Percentiles rank a stretch among this genome's conserved stretches.
Evolutionary conservation across 768 basidiomycete genomes (phyloP).

Genomic region (Podaxis sp.): DNA sequence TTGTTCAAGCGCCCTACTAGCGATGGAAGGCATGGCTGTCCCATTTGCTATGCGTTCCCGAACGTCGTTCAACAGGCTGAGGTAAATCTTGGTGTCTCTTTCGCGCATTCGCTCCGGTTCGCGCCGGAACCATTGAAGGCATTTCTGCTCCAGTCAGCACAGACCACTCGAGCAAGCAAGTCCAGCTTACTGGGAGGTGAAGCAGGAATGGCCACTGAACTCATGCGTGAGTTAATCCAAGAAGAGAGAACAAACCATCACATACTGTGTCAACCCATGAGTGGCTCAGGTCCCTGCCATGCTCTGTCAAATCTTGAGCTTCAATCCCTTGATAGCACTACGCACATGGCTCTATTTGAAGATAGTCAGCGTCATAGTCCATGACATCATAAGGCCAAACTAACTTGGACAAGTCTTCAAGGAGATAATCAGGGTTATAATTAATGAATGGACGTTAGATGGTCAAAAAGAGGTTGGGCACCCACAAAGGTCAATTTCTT

Average conservation of each 20-base stretch:
- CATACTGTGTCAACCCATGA: constrained; percentile 14
- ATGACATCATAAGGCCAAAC: not conserved
- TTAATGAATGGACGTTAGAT: not conserved
- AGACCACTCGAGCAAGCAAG: not conserved
- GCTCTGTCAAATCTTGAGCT: not conserved
- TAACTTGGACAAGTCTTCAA: constrained; percentile 12
- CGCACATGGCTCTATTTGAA: constrained; percentile 3
- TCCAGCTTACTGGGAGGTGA: constrained; percentile 13
- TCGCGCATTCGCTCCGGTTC: constrained; percentile 24
- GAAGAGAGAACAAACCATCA: not conserved
- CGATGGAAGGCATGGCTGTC: constrained; percentile 31
- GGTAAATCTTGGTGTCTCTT: constrained; percentile 23
- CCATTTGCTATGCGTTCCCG: constrained; percentile 21
- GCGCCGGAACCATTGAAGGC: constrained; percentile 29
- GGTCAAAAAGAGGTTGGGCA: constrained; percentile 2
- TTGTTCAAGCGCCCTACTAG: constrained; percentile 37
- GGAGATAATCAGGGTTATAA: constrained; percentile 4
- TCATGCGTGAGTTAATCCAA: not conserved
- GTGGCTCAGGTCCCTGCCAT: constrained; percentile 12
- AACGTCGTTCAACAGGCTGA: constrained; percentile 24
- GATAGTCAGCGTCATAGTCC: not conserved
- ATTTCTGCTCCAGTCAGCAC: constrained; percentile 16
- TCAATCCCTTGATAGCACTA: not conserved
- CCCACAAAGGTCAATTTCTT: constrained; percentile 23
- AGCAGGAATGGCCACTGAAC: constrained; percentile 17